Evolutionary conservation across 2,329 filamentous ascomycete genomes (phyloP).

Genomic region (Zarea fungicola): DNA sequence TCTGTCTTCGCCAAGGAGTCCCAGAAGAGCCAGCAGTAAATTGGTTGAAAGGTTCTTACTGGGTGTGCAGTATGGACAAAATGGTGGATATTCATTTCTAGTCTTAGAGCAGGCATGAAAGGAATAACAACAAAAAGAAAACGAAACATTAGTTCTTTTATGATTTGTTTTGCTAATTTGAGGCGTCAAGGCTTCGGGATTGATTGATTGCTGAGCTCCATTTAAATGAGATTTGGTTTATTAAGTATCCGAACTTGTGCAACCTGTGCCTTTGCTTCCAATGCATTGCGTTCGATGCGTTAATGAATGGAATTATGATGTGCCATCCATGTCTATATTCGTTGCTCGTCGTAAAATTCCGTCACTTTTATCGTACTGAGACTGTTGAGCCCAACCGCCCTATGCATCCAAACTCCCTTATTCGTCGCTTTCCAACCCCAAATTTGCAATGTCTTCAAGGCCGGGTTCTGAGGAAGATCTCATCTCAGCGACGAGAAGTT

Average conservation of each 20-base stretch:
- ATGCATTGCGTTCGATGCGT: too few species aligned
- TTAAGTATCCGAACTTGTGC: too few species aligned
- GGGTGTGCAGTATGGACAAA: slow-evolving; percentile 31
- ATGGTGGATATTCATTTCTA: slow-evolving; percentile 9
- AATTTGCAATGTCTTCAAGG: slow-evolving; percentile 22
- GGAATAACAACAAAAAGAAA: too few species aligned
- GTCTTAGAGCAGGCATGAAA: slow-evolving; percentile 13
- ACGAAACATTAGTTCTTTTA: background rate
- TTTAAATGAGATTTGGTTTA: too few species aligned
- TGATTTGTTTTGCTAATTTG: background rate
- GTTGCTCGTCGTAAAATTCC: too few species aligned
- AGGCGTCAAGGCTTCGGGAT: too few species aligned
- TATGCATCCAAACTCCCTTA: background rate
- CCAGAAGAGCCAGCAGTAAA: slow-evolving; percentile 37
- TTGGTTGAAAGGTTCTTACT: slow-evolving; percentile 22
- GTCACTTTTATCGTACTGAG: too few species aligned
- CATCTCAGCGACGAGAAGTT: slow-evolving; percentile 49
- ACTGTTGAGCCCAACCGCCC: background rate
- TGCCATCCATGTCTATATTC: too few species aligned
- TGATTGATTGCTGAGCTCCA: too few species aligned
- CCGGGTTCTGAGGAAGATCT: slow-evolving; percentile 16
- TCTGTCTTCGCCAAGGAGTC: slow-evolving; percentile 73
- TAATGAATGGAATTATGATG: too few species aligned
- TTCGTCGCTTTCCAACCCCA: slow-evolving; percentile 27
- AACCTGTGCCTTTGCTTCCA: too few species aligned